Percentiles rank a stretch among this genome's conserved stretches.
These are phyloP conservation scores for Hypoxylon fragiforme DNA, from an alignment of 495 filamentous ascomycete species.

Conservation along the genomic window DNA sequence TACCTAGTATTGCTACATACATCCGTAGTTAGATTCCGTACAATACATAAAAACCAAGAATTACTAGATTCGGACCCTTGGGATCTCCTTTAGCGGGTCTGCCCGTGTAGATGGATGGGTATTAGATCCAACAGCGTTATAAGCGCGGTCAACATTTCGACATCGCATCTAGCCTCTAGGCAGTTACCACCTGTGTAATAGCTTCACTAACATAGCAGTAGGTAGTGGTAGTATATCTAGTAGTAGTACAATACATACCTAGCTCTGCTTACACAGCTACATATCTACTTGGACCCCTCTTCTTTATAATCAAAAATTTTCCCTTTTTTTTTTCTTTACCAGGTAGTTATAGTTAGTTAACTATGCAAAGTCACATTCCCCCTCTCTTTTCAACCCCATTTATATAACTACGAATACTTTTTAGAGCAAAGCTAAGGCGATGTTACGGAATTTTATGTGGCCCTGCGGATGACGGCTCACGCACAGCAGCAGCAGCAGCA, in stretches of 20 bases:
- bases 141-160: background rate
- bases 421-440: background rate
- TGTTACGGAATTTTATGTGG: background rate
- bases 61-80: conserved; percentile 6
- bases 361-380: background rate
- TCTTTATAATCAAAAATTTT: too few species aligned
- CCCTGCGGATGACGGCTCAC: background rate
- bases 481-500: background rate
- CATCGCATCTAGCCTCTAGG: too few species aligned
- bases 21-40: too few species aligned
- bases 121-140: background rate
- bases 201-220: too few species aligned
- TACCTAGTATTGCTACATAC: too few species aligned
- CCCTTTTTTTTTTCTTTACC: too few species aligned
- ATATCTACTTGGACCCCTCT: too few species aligned
- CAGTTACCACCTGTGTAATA: too few species aligned
- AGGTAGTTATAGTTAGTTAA: background rate
- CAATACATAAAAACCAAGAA: background rate
- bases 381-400: background rate
- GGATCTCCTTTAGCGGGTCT: background rate
- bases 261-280: too few species aligned
- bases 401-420: background rate
- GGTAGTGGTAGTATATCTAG: too few species aligned
- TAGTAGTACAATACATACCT: too few species aligned
- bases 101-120: background rate